Base-by-base conservation (phyloP, 2,329 filamentous ascomycete genomes). In the Dactylellina haptotyla region DNA sequence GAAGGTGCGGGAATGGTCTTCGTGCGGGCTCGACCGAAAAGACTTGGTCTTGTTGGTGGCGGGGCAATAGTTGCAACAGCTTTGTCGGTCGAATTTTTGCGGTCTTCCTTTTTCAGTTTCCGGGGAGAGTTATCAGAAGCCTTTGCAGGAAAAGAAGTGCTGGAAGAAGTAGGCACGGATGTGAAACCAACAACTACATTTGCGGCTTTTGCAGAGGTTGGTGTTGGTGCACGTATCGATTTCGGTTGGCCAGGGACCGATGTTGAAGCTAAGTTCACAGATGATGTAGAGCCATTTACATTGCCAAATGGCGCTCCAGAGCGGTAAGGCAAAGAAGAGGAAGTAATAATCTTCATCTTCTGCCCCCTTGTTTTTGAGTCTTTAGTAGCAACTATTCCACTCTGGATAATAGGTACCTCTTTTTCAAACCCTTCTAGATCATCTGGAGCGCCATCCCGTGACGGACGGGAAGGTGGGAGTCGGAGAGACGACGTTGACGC, bases 321-420 rank as follows among this genome's bases (percentile, higher is more conserved):
- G 25, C 59, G 67, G 37, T 72, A 45, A 48, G 67, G 67, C 32
- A 72, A 28, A 37, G 67, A 72, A 18, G 67, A 72, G 2, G 67
- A 72, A 23, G 67, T 72, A n/a, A 72, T 46, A 25, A 72, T 65
- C 23, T 72, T 72, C 67, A 72, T 72, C 26, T 72, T 72, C 41
- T 58, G 67, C 14, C 67, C 67, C 26, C 43, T 72, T 12, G 43
- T 41, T 41, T 72, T 72, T 16, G 58, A 59, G 28, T 72, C 67
- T 45, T 72, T 72, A 14, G 53, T 59, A 16, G 67, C 37, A 20
- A 72, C 53, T 14, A 72, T 72, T 10, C 67, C 67, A 26, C 67
- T 72, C 53, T 72, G 67, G 20, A 72, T 72, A 20, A 72, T 46
- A 10, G 67, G 67, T 6, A 72, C 59, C 28, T 72, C 59, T 26